Conservation (phyloP, 805 yeast genomes). For the Teunomyces funiuensis region DNA sequence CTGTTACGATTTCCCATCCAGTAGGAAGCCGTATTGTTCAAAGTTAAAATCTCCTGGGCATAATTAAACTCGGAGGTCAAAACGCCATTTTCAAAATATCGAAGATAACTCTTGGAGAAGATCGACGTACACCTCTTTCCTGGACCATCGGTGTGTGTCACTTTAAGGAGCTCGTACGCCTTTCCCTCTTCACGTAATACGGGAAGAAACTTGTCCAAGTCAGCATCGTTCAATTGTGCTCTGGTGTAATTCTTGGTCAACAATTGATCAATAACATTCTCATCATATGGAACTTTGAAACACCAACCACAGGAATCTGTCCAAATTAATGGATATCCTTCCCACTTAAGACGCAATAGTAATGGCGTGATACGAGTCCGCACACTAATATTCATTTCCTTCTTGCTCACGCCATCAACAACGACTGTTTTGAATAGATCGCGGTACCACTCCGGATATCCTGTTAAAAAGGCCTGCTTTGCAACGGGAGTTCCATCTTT, state of each 20-base stretch:
- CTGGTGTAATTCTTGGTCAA: conserved; percentile 38
- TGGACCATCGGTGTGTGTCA: conserved; percentile 90
- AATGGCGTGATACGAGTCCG: conserved; percentile 76
- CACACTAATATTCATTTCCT: conserved; percentile 59
- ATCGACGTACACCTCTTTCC: conserved; percentile 68
- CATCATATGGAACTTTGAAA: conserved; percentile 56
- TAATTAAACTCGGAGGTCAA: conserved; percentile 67
- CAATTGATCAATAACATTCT: conserved; percentile 27
- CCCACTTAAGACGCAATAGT: conserved; percentile 79
- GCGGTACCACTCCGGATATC: conserved; percentile 92
- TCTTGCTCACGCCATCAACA: conserved; percentile 32
- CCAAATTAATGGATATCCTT: conserved; percentile 81
- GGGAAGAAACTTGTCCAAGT: conserved; percentile 21
- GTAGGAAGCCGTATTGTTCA: conserved; percentile 80
- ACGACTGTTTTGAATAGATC: conserved; percentile 42
- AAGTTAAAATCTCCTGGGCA: conserved; percentile 76
- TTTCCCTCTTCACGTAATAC: conserved; percentile 23
- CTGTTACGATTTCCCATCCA: conserved; percentile 93
- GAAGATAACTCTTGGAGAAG: conserved; percentile 71
- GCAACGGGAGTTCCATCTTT: conserved; percentile 70
- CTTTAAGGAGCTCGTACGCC: conserved; percentile 51
- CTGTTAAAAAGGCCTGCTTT: conserved; percentile 75
- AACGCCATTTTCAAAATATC: conserved; percentile 70
- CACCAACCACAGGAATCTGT: conserved; percentile 84
- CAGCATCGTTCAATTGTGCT: conserved; percentile 30